phyloP scores from a whole-genome alignment of 306 rosid species.

The Neltuma alba region DNA sequence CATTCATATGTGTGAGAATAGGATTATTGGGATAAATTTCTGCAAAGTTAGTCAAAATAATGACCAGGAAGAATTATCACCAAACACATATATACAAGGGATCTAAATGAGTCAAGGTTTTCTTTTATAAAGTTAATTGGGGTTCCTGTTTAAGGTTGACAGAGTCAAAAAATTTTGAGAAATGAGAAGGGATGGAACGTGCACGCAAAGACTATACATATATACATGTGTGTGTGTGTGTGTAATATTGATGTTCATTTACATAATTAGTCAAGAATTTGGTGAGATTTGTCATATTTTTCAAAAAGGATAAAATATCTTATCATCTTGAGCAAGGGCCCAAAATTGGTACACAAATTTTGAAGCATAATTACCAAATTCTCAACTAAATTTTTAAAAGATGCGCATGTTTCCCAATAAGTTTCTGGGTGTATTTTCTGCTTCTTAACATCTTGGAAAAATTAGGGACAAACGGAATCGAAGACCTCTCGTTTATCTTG shows the following conservation, averaged over 20 bases:
- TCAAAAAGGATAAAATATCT: not conserved
- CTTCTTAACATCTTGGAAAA: not conserved
- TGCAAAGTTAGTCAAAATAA: not conserved
- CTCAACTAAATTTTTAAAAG: not conserved
- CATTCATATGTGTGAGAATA: not conserved
- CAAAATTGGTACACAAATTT: not conserved
- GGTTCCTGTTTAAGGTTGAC: not conserved
- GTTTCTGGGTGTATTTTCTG: not conserved
- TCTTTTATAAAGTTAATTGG: not conserved
- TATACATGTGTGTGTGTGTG: too few species aligned
- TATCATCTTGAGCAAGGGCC: not conserved
- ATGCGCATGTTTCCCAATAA: not conserved
- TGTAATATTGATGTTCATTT: not conserved
- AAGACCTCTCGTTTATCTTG: not conserved
- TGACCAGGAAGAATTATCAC: not conserved
- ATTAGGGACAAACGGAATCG: not conserved
- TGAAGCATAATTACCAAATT: not conserved
- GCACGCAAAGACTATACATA: not conserved
- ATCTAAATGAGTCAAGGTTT: not conserved
- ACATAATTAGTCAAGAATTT: not conserved
- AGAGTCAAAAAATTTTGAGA: not conserved
- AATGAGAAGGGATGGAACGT: not conserved
- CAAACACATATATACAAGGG: not conserved
- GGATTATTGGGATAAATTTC: not conserved
- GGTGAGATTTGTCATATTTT: not conserved